phyloP scores from a whole-genome alignment of 1,284 basidiomycete species.

The Boletellus deceptivus region DNA sequence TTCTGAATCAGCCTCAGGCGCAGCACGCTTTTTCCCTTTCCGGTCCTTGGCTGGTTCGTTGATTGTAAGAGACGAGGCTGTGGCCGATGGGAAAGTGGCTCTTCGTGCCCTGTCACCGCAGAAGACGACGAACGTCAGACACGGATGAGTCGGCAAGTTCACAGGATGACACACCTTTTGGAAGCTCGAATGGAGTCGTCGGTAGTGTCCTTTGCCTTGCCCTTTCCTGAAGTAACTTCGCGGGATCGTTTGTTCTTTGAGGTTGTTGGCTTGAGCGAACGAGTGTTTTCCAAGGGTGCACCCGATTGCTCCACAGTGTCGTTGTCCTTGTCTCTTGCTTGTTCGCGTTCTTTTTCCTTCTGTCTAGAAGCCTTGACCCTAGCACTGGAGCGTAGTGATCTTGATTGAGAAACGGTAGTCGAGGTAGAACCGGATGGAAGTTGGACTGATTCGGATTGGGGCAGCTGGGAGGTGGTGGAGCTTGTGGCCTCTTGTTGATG shows the following conservation, averaged over 20 bases:
- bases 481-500: constrained; percentile 67
- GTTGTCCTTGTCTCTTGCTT: constrained; percentile 41
- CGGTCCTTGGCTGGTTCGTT: constrained; percentile 69
- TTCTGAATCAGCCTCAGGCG: constrained; percentile 63
- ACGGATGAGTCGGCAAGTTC: constrained; percentile 16
- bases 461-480: constrained; percentile 45
- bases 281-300: constrained; percentile 39
- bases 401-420: constrained; percentile 41
- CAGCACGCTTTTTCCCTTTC: constrained; percentile 85
- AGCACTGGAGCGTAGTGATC: constrained; percentile 66
- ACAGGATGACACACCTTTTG: constrained; percentile 56
- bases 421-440: constrained; percentile 35
- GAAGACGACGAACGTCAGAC: constrained; percentile 25
- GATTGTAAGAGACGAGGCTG: constrained; percentile 56
- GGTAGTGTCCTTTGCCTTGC: constrained; percentile 58
- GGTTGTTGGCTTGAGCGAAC: constrained; percentile 40
- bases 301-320: constrained; percentile 41
- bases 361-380: constrained; percentile 75
- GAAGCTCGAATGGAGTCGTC: constrained; percentile 49
- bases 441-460: constrained; percentile 39
- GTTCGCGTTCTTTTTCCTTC: constrained; percentile 50
- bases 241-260: constrained; percentile 54
- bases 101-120: constrained; percentile 52
- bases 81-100: constrained; percentile 45
- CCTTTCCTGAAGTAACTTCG: constrained; percentile 52